Base-by-base conservation (phyloP, 352 stramenopile species). In the Pythium vanterpoolii region DNA sequence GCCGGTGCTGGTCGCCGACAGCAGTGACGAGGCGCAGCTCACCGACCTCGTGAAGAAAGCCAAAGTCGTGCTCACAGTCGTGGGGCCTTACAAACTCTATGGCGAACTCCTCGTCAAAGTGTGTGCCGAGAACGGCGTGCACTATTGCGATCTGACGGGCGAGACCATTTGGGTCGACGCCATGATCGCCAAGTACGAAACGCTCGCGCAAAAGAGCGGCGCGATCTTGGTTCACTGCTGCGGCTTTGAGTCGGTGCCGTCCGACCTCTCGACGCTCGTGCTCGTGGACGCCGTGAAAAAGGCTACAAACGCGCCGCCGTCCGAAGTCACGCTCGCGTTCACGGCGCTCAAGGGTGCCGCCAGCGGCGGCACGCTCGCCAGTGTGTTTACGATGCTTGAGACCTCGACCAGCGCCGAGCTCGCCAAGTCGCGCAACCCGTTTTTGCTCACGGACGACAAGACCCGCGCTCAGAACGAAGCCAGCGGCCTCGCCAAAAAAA, bases 61-160 rank as follows among this genome's bases (percentile, higher is more conserved):
- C 11, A 79, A 80, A 23, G 79, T 86, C 28, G 71, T 98, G 13
- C 62, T 86, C 30, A 89, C 87, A 8, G 79, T 93, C 10, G 89
- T 92, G 26, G 93, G 93, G 0, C 93, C 93, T 1, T 98, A 95
- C 63, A 77, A 75, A 34, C 74, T 90, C 45, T 97, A 97, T 64
- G 89, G 89, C 23, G 76, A 73, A 36, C 58, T 76, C 49, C 74
- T 98, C 31, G 79, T 97, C 21, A 83, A 92, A 51, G 77, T 75
- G 38, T 97, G 90, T 63, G 87, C 83, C 3, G 81, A 91, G 47
- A 83, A 89, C 59, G 90, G 90, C 28, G 89, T 89, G n/a, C 74
- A 97, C 73, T 97, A 97, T 71, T 87, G 75, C 48, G 93, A 98
- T 51, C 88, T 97, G 46, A 97, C 91, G 2, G 91, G 90, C 31